Percentiles rank a stretch among this genome's conserved stretches.
Evolutionary conservation across 768 basidiomycete genomes (phyloP).

Genomic region (Pleurotus eryngii): DNA sequence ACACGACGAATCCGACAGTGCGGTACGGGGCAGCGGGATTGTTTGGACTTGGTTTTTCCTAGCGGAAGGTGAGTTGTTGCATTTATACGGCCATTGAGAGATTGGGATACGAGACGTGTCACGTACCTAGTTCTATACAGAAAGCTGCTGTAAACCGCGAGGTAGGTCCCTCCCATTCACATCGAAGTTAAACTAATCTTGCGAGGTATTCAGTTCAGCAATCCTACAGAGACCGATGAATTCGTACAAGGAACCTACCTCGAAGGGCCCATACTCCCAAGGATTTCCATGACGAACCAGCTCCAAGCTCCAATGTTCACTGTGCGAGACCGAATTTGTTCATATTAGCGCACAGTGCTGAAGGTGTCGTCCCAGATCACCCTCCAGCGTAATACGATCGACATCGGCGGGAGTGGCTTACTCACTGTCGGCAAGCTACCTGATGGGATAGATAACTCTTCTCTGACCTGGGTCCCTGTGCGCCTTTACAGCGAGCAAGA

Average conservation of each 20-base stretch:
- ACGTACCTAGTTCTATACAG: not conserved
- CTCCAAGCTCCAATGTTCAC: conserved; percentile 49
- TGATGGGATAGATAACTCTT: conserved; percentile 45
- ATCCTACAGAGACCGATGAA: conserved; percentile 26
- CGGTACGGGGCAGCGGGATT: conserved; percentile 57
- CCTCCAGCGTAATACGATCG: conserved; percentile 57
- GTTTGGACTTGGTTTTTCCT: conserved; percentile 70
- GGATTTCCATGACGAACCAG: conserved; percentile 39
- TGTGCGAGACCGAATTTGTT: conserved; percentile 19
- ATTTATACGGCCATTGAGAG: not conserved
- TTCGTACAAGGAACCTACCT: conserved; percentile 31
- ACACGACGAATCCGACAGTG: conserved; percentile 57
- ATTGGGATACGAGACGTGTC: not conserved
- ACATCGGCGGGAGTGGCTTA: conserved; percentile 54
- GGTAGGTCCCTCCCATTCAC: conserved; percentile 12
- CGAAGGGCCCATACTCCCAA: conserved; percentile 44
- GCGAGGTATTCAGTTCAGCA: conserved; percentile 15
- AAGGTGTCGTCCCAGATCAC: conserved; percentile 27
- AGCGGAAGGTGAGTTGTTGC: conserved; percentile 46
- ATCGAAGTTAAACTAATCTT: not conserved
- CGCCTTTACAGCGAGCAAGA: conserved; percentile 49
- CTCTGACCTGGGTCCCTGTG: conserved; percentile 68
- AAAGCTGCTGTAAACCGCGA: conserved; percentile 19
- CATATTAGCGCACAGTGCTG: not conserved
- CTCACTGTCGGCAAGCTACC: conserved; percentile 66